These are phyloP conservation scores for Gastrolobium villosum DNA, from an alignment of 306 rosid genomes.

Conservation along the genomic window DNA sequence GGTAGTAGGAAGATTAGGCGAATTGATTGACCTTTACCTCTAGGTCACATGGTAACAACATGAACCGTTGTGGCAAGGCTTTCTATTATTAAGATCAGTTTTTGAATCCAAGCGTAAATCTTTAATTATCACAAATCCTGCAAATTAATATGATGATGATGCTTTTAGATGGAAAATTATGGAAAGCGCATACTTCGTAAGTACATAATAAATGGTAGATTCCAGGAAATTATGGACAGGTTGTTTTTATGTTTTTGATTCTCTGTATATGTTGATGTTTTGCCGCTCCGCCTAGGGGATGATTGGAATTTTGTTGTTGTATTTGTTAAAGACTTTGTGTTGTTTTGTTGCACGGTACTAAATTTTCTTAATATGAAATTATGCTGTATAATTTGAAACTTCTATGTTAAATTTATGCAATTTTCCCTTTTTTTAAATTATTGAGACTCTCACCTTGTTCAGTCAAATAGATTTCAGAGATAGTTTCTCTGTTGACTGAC, in stretches of 20 bases:
- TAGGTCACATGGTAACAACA: too few relatives aligned
- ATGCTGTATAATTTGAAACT: not conserved
- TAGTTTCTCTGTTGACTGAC: conserved; percentile 8
- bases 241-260: conserved; percentile 20
- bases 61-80: too few relatives aligned
- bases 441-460: not conserved
- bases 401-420: not conserved
- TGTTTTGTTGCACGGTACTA: not conserved
- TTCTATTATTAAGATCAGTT: not conserved
- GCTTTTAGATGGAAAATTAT: conserved; percentile 14
- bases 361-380: not conserved
- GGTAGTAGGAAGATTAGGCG: too few relatives aligned
- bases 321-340: conserved; percentile 21
- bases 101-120: not conserved
- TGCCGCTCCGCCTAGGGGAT: not conserved
- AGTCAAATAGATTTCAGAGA: not conserved
- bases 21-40: too few relatives aligned
- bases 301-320: not conserved
- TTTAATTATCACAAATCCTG: not conserved
- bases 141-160: not conserved
- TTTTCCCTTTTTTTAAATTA: not conserved
- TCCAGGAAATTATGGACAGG: not conserved
- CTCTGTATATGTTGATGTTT: not conserved
- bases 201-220: conserved; percentile 8
- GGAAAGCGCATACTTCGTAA: not conserved